phyloP scores from a whole-genome alignment of 1,284 basidiomycete genomes.

The Melanopsichium pennsylvanicum region DNA sequence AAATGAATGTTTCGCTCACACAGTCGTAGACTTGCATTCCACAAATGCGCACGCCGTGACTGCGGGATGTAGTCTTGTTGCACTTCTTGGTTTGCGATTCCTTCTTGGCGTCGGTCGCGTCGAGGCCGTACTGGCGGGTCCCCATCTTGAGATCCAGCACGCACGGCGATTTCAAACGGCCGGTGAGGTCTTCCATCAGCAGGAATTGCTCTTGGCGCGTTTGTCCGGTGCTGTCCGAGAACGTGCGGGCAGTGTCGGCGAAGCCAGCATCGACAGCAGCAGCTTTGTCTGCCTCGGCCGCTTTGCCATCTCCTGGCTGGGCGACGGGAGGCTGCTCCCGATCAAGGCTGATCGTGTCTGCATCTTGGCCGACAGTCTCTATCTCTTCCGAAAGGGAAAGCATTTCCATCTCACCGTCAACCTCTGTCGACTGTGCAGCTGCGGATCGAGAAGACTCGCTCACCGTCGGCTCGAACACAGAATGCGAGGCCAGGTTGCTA shows the following conservation, averaged over 20 bases:
- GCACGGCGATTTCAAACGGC: conserved; percentile 89
- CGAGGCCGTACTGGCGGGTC: conserved; percentile 95
- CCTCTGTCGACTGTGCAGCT: not conserved
- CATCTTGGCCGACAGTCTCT: not conserved
- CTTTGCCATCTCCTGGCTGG: not conserved
- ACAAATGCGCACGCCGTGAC: conserved; percentile 90
- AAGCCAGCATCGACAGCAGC: not conserved
- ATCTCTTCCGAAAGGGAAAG: conserved; percentile 21
- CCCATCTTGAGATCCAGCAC: conserved; percentile 99
- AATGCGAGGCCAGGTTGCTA: conserved; percentile 8
- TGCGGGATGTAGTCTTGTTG: conserved; percentile 89
- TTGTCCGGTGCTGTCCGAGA: conserved; percentile 19
- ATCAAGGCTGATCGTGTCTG: too few relatives aligned
- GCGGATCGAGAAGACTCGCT: not conserved
- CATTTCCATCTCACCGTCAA: conserved; percentile 16
- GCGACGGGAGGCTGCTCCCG: too few relatives aligned
- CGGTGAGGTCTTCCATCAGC: conserved; percentile 97
- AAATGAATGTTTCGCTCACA: conserved; percentile 76
- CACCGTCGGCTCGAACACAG: not conserved
- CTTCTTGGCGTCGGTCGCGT: conserved; percentile 91
- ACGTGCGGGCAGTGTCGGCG: not conserved
- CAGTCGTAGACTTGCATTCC: conserved; percentile 87
- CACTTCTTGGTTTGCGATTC: conserved; percentile 98
- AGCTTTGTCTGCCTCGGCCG: not conserved
- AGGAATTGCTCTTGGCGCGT: conserved; percentile 95